Percentiles rank a stretch among this genome's conserved stretches.
Evolutionary conservation across 2,329 filamentous ascomycete species (phyloP).

Genomic region (Nannizziopsis arthrosporioides): DNA sequence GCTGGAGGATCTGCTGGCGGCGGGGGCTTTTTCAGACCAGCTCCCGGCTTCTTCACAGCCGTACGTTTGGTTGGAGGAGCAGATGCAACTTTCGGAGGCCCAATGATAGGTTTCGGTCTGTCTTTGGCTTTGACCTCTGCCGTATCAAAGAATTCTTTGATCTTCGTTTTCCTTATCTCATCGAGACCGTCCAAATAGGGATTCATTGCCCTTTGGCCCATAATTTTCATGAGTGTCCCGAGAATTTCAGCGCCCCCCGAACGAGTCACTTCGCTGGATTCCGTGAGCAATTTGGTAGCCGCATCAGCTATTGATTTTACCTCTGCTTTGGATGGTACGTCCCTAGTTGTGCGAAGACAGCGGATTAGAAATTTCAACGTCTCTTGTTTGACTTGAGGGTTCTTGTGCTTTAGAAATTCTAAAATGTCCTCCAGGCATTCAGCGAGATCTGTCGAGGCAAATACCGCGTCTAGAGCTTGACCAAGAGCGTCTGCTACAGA

Average conservation of each 20-base stretch:
- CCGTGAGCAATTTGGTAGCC: constrained; percentile 77
- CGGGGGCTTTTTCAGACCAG: constrained; percentile 41
- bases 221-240: constrained; percentile 95
- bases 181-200: constrained; percentile 84
- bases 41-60: constrained; percentile 42
- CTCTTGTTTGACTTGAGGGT: constrained; percentile 93
- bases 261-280: constrained; percentile 74
- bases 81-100: constrained; percentile 47
- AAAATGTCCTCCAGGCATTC: constrained; percentile 89
- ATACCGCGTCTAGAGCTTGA: constrained; percentile 65
- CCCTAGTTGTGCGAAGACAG: constrained; percentile 68
- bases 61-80: constrained; percentile 34
- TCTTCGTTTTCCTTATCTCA: constrained; percentile 88
- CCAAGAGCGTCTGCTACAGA: constrained; percentile 78
- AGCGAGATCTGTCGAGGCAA: constrained; percentile 55
- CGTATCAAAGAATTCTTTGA: constrained; percentile 79
- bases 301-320: constrained; percentile 76
- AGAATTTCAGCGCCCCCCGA: constrained; percentile 84
- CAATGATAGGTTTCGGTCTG: constrained; percentile 66
- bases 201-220: constrained; percentile 91
- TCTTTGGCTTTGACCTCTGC: constrained; percentile 81
- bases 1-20: constrained; percentile 40
- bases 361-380: constrained; percentile 88
- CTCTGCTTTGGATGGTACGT: constrained; percentile 74
- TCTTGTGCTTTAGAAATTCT: constrained; percentile 81